Conservation (phyloP, 2,329 filamentous ascomycete species). For the Purpureocillium lavendulum region DNA sequence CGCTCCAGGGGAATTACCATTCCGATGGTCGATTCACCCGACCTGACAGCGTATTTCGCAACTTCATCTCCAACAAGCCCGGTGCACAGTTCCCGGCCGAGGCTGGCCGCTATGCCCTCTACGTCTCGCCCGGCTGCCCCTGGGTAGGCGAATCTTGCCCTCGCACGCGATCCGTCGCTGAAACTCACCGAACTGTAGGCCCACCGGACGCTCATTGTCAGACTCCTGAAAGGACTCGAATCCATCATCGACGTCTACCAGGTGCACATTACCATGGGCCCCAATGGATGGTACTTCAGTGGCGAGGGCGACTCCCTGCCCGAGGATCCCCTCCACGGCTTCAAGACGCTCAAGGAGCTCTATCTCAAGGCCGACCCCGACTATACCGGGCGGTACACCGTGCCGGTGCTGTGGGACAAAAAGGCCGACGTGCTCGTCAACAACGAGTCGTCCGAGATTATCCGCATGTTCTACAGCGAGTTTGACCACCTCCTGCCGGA, state of each 20-base stretch:
- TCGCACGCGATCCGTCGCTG: too few species aligned
- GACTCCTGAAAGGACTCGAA: constrained; percentile 65
- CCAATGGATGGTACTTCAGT: constrained; percentile 46
- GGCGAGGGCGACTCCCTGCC: constrained; percentile 39
- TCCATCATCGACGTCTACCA: constrained; percentile 59
- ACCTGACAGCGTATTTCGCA: constrained; percentile 45
- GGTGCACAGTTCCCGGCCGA: constrained; percentile 47
- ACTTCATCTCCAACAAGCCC: constrained; percentile 42
- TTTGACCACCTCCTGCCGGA: constrained; percentile 56
- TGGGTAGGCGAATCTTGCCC: too few species aligned
- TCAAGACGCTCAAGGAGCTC: constrained; percentile 59
- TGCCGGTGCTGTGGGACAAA: constrained; percentile 65
- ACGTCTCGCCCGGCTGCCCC: constrained; percentile 52
- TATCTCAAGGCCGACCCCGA: constrained; percentile 61
- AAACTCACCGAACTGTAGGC: too few species aligned
- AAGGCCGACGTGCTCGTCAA: constrained; percentile 64
- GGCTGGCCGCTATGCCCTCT: constrained; percentile 52
- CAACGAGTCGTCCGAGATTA: constrained; percentile 79
- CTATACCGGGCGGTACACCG: constrained; percentile 64
- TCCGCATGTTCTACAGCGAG: constrained; percentile 70
- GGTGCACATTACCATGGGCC: constrained; percentile 57
- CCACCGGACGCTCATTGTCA: constrained; percentile 64
- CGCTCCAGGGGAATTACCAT: constrained; percentile 7
- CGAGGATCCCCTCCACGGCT: constrained; percentile 54
- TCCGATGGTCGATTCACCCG: constrained; percentile 44